Evolutionary conservation across 1,284 basidiomycete species (phyloP), one percentile per base, ranked within the genome.

Genomic region (Melampsora abietis-canadensis): DNA sequence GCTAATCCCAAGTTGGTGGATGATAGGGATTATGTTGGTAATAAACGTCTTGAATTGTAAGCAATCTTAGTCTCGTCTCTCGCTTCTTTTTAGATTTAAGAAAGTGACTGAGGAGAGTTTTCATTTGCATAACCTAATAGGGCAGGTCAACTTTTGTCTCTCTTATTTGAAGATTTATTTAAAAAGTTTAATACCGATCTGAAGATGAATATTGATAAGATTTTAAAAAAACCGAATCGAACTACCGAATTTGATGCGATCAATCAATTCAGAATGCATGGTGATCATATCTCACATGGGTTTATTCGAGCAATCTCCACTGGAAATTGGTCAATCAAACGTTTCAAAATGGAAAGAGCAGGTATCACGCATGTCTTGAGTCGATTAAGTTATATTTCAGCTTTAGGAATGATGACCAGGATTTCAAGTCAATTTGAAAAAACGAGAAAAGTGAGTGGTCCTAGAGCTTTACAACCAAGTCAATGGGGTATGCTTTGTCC

Each of bases 401-500:
- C 96, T 0, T 86, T 99, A 24, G 96, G 97, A 46, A 99, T 98
- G 96, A 99, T 99, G 97, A 99, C 96, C 10, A 89, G 96, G 62
- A 99, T 99, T 78, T 91, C 92, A 21, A 95, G 92, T 31, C 96
- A 99, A 83, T 99, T 99, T 81, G 96, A 99, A 83, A 99, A 99
- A 87, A 98, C 97, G 17, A 86, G 96, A 72, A 99, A 99, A 82
- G 97, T 99, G 74, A 96, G 92, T 77, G 97, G 97, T 64, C 96
- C 96, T 31, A 88, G 96, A 81, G 95, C 96, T 15, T 84, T 99
- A 77, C 96, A 99, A 82, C 94, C 96, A 12, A 92, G 90, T 85
- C 96, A 99, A 83, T 99, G 97, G 97, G 97, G 96, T 59, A 94
- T 99, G 87, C 85, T 99, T 27, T 99, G 96, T 83, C 92, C 96